These are phyloP conservation scores for Metschnikowia amazonensis DNA, from an alignment of 805 yeast species.

Conservation along the genomic window DNA sequence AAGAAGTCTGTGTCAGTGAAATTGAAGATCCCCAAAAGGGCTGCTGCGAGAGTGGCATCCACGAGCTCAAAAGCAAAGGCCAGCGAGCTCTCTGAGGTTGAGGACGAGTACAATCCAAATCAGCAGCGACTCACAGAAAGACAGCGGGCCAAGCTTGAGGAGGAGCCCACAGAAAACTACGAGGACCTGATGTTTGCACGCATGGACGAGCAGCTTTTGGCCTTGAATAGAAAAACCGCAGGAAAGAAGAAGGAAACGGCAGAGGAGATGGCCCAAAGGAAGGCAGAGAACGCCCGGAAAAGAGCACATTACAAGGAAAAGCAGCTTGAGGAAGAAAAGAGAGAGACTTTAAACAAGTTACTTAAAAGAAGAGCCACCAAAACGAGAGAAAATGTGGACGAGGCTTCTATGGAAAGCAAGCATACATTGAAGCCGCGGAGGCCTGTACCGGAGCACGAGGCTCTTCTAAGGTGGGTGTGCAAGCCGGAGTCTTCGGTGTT, in stretches of 20 bases:
- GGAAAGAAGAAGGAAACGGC: slow-evolving; percentile 62
- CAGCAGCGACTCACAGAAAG: slow-evolving; percentile 52
- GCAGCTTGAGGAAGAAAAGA: slow-evolving; percentile 85
- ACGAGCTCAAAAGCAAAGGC: slow-evolving; percentile 2
- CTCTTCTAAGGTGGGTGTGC: slow-evolving; percentile 40
- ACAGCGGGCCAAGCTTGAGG: slow-evolving; percentile 47
- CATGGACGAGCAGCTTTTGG: slow-evolving; percentile 24
- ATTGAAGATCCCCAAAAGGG: slow-evolving; percentile 13
- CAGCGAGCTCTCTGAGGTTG: slow-evolving; percentile 35
- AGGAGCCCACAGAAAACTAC: slow-evolving; percentile 14
- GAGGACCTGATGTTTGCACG: slow-evolving; percentile 26
- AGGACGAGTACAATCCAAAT: slow-evolving; percentile 46
- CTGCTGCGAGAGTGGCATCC: slow-evolving; percentile 6
- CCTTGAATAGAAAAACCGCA: slow-evolving; percentile 34
- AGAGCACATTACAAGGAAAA: slow-evolving; percentile 80
- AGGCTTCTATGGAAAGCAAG: slow-evolving; percentile 20
- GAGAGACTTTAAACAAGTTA: slow-evolving; percentile 83
- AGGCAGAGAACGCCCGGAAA: slow-evolving; percentile 85
- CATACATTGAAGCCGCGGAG: slow-evolving; percentile 34
- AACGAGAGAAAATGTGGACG: slow-evolving; percentile 43
- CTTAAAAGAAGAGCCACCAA: slow-evolving; percentile 80
- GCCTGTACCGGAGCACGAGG: slow-evolving; percentile 44
- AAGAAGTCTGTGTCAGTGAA: slow-evolving; percentile 15
- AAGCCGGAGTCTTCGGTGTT: slow-evolving; percentile 16
- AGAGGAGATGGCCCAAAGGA: slow-evolving; percentile 75